Evolutionary conservation across 768 basidiomycete species (phyloP).

Genomic region (Leccinum subtestaceum): DNA sequence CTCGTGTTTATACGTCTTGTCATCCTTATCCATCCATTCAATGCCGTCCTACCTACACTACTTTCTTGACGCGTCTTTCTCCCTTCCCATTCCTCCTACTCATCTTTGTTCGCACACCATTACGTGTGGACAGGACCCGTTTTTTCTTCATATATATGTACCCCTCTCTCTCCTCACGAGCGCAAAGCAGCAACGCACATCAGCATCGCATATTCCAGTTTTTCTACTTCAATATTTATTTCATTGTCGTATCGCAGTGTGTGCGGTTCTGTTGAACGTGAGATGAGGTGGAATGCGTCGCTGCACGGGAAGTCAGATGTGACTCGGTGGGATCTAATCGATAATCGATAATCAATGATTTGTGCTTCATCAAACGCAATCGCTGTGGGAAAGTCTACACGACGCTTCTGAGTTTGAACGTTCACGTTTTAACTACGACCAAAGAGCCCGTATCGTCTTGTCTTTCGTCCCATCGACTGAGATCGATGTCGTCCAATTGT

Average conservation of each 20-base stretch:
- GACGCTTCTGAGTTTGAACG: too few relatives aligned
- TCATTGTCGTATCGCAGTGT: not conserved
- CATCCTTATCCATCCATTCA: not conserved
- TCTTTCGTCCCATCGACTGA: not conserved
- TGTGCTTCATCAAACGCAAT: too few relatives aligned
- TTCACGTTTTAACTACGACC: too few relatives aligned
- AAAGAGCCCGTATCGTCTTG: too few relatives aligned
- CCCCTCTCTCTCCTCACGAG: not conserved
- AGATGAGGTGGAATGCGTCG: not conserved
- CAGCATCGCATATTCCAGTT: conserved; percentile 5
- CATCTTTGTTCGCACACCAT: not conserved
- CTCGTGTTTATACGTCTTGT: not conserved
- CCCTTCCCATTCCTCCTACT: not conserved
- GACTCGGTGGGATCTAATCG: too few relatives aligned
- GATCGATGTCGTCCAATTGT: not conserved
- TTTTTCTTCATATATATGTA: conserved; percentile 12
- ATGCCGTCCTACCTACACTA: not conserved
- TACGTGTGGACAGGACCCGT: not conserved
- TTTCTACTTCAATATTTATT: not conserved
- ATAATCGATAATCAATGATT: too few relatives aligned
- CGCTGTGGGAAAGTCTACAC: too few relatives aligned
- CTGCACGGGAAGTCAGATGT: too few relatives aligned
- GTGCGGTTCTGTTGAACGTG: not conserved
- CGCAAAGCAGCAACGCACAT: not conserved
- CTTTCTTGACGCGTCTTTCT: conserved; percentile 2